Base-by-base conservation (phyloP, 2,329 filamentous ascomycete species). In the Pseudocercospora cruenta region DNA sequence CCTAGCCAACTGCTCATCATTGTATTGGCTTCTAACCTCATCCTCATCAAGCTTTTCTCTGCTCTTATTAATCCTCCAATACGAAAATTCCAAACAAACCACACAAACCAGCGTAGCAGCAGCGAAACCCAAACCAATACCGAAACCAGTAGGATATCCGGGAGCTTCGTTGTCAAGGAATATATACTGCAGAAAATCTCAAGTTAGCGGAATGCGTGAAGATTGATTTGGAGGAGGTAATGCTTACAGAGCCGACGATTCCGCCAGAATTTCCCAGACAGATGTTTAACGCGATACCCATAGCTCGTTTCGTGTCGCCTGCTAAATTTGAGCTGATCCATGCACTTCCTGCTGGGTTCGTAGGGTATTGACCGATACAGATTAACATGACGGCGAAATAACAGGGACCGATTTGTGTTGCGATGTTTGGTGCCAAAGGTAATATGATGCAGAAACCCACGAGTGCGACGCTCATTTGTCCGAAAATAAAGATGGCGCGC, bases 351-450 rank as follows among this genome's bases (percentile, higher is more conserved):
- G 67, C 72, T 4, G 76, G 75, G 36, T 71, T 70, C 19, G 71
- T 73, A 1, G 70, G 71, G 53, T 71, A 72, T 39, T 65, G 66
- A 21, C 71, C 70, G 31, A 70, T 67, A 51, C 71, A 72, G 31
- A 67, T 64, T 14, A 73, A 53, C 45, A 74, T 66, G 55, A 78
- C 73, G 8, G 69, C 70, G 22, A 75, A 66, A 57, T 74, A 71
- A 36, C 64, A 71, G 31, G 83, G 76, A 0, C 90, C 81, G 0
- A 86, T 84, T 53, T 69, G 58, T 64, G 65, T 64, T 53, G 61
- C 61, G 58, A 70, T 71, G 55, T 71, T 67, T 4, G 60, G 64
- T 16, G 69, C 69, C 7, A 71, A 54, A 6, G 69, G 65, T 0
- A 71, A 62, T 1, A 73, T 54, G 4, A 71, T 68, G 57, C 64